phyloP scores from a whole-genome alignment of 306 rosid species.

The Leucaena leucocephala region DNA sequence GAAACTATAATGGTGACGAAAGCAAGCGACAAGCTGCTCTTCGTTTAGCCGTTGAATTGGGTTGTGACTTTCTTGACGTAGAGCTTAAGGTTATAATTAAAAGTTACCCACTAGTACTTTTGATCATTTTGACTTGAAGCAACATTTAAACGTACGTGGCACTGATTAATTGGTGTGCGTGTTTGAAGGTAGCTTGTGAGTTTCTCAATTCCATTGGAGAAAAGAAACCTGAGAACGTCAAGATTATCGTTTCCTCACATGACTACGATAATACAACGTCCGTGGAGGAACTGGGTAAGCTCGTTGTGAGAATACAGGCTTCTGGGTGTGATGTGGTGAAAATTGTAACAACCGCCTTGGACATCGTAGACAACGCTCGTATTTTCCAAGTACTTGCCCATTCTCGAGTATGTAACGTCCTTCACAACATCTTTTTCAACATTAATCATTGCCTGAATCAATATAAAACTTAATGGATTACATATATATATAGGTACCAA shows the following conservation, averaged over 20 bases:
- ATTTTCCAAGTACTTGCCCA: slow-evolving; percentile 57
- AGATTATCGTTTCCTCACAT: slow-evolving; percentile 73
- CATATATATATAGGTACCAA: slow-evolving; percentile 53
- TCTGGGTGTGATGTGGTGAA: slow-evolving; percentile 71
- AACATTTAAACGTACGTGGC: too few species aligned
- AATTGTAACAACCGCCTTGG: slow-evolving; percentile 69
- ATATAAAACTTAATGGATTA: too few species aligned
- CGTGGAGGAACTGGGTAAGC: slow-evolving; percentile 56
- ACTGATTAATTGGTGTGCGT: not conserved
- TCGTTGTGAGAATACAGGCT: slow-evolving; percentile 65
- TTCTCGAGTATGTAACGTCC: slow-evolving; percentile 53
- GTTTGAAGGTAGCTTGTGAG: slow-evolving; percentile 57
- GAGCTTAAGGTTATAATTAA: slow-evolving; percentile 55
- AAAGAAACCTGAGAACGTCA: slow-evolving; percentile 56
- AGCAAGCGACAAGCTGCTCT: slow-evolving; percentile 53
- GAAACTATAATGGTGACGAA: slow-evolving; percentile 63
- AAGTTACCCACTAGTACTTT: not conserved
- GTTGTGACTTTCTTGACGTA: slow-evolving; percentile 61
- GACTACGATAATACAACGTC: slow-evolving; percentile 65
- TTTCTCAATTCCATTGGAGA: slow-evolving; percentile 47
- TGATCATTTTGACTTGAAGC: not conserved
- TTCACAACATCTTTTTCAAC: not conserved
- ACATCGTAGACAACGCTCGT: slow-evolving; percentile 64
- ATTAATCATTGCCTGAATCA: too few species aligned
- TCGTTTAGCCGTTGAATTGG: slow-evolving; percentile 49